Base-by-base conservation (phyloP, 441 rosid genomes). In the Erodium trifolium region DNA sequence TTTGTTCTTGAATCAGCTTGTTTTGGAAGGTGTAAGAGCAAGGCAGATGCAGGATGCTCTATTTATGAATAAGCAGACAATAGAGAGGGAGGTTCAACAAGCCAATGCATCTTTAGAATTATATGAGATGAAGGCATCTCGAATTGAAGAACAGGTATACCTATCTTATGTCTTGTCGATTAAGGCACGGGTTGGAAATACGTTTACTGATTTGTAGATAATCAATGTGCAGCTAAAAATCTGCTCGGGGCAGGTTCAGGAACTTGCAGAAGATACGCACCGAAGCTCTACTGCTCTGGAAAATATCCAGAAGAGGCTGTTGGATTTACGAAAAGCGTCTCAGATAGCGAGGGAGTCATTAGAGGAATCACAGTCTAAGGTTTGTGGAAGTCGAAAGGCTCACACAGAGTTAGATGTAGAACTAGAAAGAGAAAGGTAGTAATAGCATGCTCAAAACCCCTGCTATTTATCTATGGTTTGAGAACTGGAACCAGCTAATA, bases 131-230 rank as follows among this genome's bases (percentile, higher is more conserved):
- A 95, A 85, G 81, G 80, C 85, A 67, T 81, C 79, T 70, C 86
- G 90, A 81, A 84, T 95, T 45, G 97, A 90, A 75, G 97, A 95
- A 73, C 98, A 92, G 96, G 99, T 92, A 80, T 16, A 49, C 73
- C 39, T 60, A 29, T 8, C 51, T 23, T 16, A 3, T 51, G 72
- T 64, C 70, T 23, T 29, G 66, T 12, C 41, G 14, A 37, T 63
- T 17, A 65, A 4, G 31, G 64, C 68, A 51, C 43, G 3, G 19
- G 35, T 59, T 13, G 27, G 45, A 23, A 66, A 64, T 70, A 27
- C 18, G 23, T 63, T 10, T 67, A 39, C 35, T 67, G 66, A 68
- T 60, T 67, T 34, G 43, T 53, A 66, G 16, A 18, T 70, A 43
- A 34, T 49, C 78, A 67, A 47, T 63, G 74, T 84, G 96, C 91